Base-by-base conservation (phyloP, 2,329 filamentous ascomycete species). In the Alternaria arbusti region DNA sequence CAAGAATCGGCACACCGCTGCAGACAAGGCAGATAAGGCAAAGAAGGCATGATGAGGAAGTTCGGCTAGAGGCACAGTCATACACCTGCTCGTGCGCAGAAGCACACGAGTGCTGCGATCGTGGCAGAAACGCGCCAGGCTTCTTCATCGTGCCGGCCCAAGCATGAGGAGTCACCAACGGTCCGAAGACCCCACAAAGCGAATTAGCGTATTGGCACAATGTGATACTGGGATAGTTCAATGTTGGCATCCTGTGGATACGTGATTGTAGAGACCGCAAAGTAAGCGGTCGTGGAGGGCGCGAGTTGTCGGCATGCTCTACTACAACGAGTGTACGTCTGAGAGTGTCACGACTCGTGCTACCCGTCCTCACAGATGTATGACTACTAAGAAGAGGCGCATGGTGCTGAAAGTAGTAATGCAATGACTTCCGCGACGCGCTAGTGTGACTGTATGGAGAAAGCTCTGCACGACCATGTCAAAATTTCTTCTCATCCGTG, bases 1-100 rank as follows among this genome's bases (percentile, higher is more conserved):
- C 81, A 99, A 99, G 84, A 90, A 75, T 54, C 81, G 87, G 62
- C 86, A 86, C 75, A 76, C 79, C 7, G 74, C 80, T 70, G 76
- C 75, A 58, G 83, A 82, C 44, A 76, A 79, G 59, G 76, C 75
- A 58, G 83, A 82, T 30, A 76, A 79, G 59, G 73, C 72, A 52
- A 81, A 83, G 64, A 80, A 78, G 56, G 59, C 65, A 54, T 63
- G 56, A 66, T 71, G 54, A 66, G 52, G 30, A 47, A 56, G 36
- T 57, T 43, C 12, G 43, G 32, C 26, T 6, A 40, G 46, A 40
- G 26, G 20, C 51, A 28, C 23, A n/a, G 46, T 26, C 25, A 57
- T 25, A 44, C 23, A 26, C 30, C n/a, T 22, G 32, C 25, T 22
- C 54, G 51, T 46, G 20, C 11, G 36, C 54, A 32, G 25, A 25